Percentiles rank a stretch among this genome's conserved stretches.
Evolutionary conservation across 345 rosid species (phyloP).

Genomic region (Lepidium africanum): DNA sequence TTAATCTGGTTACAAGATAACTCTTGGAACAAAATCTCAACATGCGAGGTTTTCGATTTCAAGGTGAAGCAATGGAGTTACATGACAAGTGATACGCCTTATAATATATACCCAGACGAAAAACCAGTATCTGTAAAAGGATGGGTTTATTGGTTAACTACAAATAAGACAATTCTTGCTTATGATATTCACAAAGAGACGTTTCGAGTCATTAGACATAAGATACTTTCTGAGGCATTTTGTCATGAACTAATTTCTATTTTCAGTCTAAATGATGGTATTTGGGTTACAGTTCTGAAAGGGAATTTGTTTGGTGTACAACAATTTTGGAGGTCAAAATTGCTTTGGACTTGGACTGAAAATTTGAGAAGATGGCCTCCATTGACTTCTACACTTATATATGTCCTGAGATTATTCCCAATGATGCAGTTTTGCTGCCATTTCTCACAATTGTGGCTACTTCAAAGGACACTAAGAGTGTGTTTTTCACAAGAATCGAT

Average conservation of each 20-base stretch:
- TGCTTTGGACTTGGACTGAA: background rate
- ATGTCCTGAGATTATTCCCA: background rate
- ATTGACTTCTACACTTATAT: background rate
- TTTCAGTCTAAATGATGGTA: background rate
- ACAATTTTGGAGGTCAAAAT: background rate
- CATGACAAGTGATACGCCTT: background rate
- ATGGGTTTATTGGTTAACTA: background rate
- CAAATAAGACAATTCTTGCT: background rate
- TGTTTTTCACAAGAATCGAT: background rate
- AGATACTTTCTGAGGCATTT: background rate
- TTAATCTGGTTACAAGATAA: background rate
- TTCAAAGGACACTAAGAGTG: background rate
- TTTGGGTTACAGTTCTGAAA: background rate
- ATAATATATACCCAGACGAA: background rate
- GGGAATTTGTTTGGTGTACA: background rate
- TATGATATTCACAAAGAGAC: background rate
- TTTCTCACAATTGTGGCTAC: background rate
- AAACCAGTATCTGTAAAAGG: background rate
- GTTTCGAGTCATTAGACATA: background rate
- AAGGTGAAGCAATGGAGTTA: background rate
- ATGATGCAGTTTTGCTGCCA: background rate
- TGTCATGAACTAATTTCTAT: background rate
- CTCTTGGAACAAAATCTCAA: background rate
- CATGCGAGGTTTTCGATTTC: background rate
- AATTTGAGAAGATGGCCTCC: background rate